These are phyloP conservation scores for Penicillium sp. DNA, from an alignment of 2,329 filamentous ascomycete genomes.

Conservation along the genomic window DNA sequence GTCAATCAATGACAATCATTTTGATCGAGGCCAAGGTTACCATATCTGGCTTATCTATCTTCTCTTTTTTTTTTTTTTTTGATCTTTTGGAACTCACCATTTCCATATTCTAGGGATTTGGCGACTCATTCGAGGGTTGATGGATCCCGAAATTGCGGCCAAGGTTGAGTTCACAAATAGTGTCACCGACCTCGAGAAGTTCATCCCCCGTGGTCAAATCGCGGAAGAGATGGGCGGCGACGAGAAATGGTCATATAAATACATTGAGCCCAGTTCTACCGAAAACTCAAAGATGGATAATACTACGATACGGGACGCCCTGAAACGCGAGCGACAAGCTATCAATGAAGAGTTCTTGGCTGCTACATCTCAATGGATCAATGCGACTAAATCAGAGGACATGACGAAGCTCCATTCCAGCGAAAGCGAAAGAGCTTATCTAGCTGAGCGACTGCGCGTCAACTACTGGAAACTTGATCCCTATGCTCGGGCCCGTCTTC, in stretches of 20 bases:
- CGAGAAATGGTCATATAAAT: conserved; percentile 78
- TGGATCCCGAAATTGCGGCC: conserved; percentile 89
- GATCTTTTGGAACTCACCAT: not conserved
- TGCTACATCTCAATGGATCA: conserved; percentile 72
- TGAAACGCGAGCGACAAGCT: conserved; percentile 63
- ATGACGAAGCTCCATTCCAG: conserved; percentile 47
- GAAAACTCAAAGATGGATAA: conserved; percentile 75
- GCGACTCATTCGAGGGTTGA: conserved; percentile 91
- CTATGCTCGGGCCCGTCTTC: conserved; percentile 72
- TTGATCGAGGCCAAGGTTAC: too few relatives aligned
- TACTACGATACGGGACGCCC: conserved; percentile 59
- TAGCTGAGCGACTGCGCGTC: conserved; percentile 64
- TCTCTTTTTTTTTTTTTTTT: too few relatives aligned
- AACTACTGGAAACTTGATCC: conserved; percentile 91
- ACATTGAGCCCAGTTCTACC: conserved; percentile 68
- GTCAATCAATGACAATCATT: conserved; percentile 29
- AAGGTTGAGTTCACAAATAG: conserved; percentile 91
- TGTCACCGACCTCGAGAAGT: conserved; percentile 71
- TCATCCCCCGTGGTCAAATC: conserved; percentile 67
- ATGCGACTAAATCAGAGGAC: conserved; percentile 46
- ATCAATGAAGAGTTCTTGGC: conserved; percentile 71
- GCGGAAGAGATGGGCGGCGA: conserved; percentile 78
- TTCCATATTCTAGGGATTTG: conserved; percentile 65
- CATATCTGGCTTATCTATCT: too few relatives aligned
- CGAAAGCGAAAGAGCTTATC: conserved; percentile 57